Percentiles rank a stretch among this genome's conserved stretches.
Evolutionary conservation across 176 grass and related monocot genomes (phyloP).

Genomic region (Carex cristatella): DNA sequence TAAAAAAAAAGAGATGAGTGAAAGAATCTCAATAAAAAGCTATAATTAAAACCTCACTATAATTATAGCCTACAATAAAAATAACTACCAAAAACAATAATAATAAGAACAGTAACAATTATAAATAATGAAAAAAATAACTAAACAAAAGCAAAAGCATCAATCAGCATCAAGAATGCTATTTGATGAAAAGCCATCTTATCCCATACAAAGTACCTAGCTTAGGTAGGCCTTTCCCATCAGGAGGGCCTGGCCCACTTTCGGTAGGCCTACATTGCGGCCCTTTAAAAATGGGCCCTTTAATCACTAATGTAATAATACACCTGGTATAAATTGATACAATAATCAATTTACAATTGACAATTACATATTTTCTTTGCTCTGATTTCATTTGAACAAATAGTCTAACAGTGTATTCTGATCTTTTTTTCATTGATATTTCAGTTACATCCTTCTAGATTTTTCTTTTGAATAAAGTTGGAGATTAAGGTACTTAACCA

Average conservation of each 20-base stretch:
- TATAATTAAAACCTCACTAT: too few species aligned
- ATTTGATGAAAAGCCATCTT: background rate
- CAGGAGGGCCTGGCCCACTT: background rate
- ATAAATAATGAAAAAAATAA: background rate
- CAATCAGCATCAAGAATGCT: slow-evolving; percentile 4
- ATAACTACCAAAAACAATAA: background rate
- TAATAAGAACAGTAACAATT: background rate
- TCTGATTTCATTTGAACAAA: background rate
- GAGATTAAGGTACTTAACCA: too few species aligned
- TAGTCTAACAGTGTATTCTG: background rate
- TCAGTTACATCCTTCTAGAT: background rate
- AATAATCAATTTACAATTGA: background rate
- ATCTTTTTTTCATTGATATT: background rate
- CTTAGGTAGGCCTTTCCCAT: slow-evolving; percentile 15
- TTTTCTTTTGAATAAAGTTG: too few species aligned
- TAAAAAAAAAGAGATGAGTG: too few species aligned
- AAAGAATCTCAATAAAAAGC: too few species aligned
- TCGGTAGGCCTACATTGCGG: background rate
- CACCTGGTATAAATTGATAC: background rate
- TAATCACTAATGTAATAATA: background rate
- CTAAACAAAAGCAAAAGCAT: slow-evolving; percentile 5
- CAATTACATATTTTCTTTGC: background rate
- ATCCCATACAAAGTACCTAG: background rate
- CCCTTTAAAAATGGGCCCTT: background rate
- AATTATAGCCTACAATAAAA: too few species aligned